phyloP scores from a whole-genome alignment of 257 asterid genomes.

The Rauvolfia tetraphylla region DNA sequence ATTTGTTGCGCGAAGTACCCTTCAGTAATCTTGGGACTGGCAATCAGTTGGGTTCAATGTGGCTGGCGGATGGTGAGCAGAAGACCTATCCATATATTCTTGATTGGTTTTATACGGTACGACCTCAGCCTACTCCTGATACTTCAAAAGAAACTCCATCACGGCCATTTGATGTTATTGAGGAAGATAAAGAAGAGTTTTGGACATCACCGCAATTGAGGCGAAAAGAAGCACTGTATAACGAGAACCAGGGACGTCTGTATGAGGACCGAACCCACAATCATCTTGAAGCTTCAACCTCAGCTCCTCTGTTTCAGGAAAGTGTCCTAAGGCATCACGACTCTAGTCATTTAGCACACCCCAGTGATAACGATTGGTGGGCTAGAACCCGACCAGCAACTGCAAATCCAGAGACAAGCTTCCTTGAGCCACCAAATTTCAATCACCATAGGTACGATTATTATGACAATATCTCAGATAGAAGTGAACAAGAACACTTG shows the following conservation, averaged over 20 bases:
- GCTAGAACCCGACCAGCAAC: conserved; percentile 37
- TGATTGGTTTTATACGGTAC: conserved; percentile 80
- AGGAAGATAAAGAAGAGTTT: conserved; percentile 32
- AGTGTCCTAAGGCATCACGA: conserved; percentile 56
- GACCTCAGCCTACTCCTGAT: conserved; percentile 39
- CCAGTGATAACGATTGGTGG: conserved; percentile 70
- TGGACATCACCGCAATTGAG: conserved; percentile 39
- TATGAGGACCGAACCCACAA: conserved; percentile 43
- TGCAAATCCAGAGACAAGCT: conserved; percentile 53
- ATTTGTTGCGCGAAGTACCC: conserved; percentile 38
- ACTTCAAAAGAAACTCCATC: conserved; percentile 27
- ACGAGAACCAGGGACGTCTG: conserved; percentile 48
- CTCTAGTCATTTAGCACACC: conserved; percentile 20
- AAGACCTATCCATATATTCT: conserved; percentile 67
- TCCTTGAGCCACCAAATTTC: conserved; percentile 77
- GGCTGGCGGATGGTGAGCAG: conserved; percentile 63
- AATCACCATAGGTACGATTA: conserved; percentile 10
- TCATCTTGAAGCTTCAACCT: conserved; percentile 65
- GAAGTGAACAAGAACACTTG: conserved; percentile 41
- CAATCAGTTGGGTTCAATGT: conserved; percentile 49
- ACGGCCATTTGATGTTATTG: conserved; percentile 21
- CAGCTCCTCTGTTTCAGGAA: conserved; percentile 67
- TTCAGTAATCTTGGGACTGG: conserved; percentile 30
- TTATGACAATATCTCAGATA: conserved; percentile 32
- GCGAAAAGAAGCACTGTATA: conserved; percentile 23